Evolutionary conservation across 2,329 filamentous ascomycete genomes (phyloP), one percentile per base, ranked within the genome.

Genomic region (Alternaria sp.): DNA sequence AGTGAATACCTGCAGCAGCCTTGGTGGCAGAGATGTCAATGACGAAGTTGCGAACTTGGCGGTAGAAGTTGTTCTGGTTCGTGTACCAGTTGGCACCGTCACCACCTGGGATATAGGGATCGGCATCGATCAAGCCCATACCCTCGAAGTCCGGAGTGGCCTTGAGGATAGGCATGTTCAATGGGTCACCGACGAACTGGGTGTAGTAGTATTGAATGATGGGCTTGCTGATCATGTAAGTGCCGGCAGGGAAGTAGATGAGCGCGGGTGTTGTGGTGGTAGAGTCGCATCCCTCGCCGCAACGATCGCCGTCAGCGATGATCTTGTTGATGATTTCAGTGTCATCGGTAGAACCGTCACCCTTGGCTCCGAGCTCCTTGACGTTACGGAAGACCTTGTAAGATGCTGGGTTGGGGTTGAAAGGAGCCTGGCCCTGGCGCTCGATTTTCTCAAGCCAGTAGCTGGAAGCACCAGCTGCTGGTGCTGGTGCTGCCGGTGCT

Each of bases 171-270:
- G 94, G 93, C 14, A 90, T 79, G 64, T 86, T 83, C 71, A 87
- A 75, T 50, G 90, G 89, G 81, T 98, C 93, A 59, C 94, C 94
- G 36, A 97, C 85, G 63, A 98, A 87, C 78, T 97, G 93, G 10
- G 94, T 97, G 83, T 97, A 97, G 85, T 98, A 98, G 79, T 90
- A 90, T 77, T 93, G 90, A 53, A 93, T 81, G 67, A 98, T 87
- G 22, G 94, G 92, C 72, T 84, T 86, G 75, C 89, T 92, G 70
- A 98, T 89, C 18, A 91, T 74, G 75, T 97, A 98, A 58, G 89
- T 96, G 67, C 94, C 94, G 11, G 92, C 84, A 40, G 93, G 94
- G 83, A 98, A 97, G 83, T 97, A 98, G 54, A 98, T 88, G 14
- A 98, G 82, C 27, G 92, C 94, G 0, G 94, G 94, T 1, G 89